A percentile compares a stretch with the other conserved stretches of the same genome.
Evolutionary conservation across 139 green algal species (phyloP).

Genomic region (Gonium pectorale): DNA sequence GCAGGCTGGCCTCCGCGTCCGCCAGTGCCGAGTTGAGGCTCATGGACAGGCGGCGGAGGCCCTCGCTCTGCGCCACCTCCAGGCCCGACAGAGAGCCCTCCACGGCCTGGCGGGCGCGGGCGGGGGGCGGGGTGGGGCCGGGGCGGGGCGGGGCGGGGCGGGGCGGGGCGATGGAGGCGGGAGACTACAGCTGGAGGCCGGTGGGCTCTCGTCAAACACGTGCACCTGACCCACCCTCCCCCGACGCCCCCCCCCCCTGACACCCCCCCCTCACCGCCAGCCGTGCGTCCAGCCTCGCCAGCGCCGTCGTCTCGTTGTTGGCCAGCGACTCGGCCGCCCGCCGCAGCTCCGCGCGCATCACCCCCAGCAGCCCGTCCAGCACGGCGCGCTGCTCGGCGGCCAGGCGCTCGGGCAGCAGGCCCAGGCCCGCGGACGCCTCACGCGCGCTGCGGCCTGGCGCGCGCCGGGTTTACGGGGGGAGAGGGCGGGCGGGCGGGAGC

Average conservation of each 20-base stretch:
- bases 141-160: too few relatives aligned
- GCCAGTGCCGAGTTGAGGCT: constrained; percentile 55
- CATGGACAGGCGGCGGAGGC: constrained; percentile 56
- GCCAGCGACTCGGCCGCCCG: constrained; percentile 36
- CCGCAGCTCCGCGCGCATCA: constrained; percentile 53
- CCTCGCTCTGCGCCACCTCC: constrained; percentile 64
- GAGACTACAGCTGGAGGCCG: too few relatives aligned
- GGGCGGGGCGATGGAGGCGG: not conserved
- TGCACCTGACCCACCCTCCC: not conserved
- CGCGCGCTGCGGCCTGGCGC: constrained; percentile 53
- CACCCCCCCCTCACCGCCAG: constrained; percentile 52
- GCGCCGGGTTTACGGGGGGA: not conserved
- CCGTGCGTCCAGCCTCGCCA: constrained; percentile 58
- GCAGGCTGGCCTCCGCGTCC: constrained; percentile 65
- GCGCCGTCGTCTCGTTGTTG: constrained; percentile 50
- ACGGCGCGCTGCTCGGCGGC: constrained; percentile 35
- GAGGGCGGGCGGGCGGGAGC: not conserved
- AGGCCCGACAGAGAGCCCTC: constrained; percentile 67
- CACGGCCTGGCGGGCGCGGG: constrained; percentile 59
- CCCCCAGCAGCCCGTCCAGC: constrained; percentile 45
- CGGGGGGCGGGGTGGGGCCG: not conserved
- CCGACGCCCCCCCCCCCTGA: not conserved
- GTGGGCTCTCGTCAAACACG: too few relatives aligned
- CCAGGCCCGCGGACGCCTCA: constrained; percentile 52
- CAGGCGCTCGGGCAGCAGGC: constrained; percentile 47